phyloP scores from a whole-genome alignment of 257 asterid genomes.

The Solanum lycopersicoides region DNA sequence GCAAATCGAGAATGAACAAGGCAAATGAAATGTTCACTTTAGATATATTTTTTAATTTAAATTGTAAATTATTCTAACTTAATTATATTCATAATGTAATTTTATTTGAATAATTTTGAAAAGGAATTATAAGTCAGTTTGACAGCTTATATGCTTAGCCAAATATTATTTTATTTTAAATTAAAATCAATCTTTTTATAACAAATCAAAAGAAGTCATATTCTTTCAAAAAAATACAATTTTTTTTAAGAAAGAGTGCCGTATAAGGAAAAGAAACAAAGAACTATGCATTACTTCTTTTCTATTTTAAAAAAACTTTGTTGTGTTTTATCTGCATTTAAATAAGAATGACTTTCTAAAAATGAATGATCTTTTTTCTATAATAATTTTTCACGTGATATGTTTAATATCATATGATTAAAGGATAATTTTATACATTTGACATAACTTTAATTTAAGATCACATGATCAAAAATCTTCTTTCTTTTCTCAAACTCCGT shows the following conservation, averaged over 20 bases:
- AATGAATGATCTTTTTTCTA: no score
- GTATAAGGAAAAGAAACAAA: background rate
- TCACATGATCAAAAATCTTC: no score
- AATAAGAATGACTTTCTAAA: no score
- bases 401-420: no score
- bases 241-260: background rate
- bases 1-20: background rate
- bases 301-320: background rate
- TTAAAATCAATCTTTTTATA: background rate
- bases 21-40: background rate
- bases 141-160: background rate
- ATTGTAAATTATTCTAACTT: no score
- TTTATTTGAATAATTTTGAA: no score
- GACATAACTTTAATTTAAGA: no score
- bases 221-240: background rate
- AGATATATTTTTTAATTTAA: background rate
- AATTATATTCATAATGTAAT: no score
- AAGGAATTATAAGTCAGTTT: background rate
- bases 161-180: background rate
- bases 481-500: no score
- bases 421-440: no score
- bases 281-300: background rate
- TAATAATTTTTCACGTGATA: no score
- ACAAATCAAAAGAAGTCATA: background rate
- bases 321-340: no score